These are phyloP conservation scores for Diplodia sapinea DNA, from an alignment of 2,329 filamentous ascomycete species.

Conservation along the genomic window DNA sequence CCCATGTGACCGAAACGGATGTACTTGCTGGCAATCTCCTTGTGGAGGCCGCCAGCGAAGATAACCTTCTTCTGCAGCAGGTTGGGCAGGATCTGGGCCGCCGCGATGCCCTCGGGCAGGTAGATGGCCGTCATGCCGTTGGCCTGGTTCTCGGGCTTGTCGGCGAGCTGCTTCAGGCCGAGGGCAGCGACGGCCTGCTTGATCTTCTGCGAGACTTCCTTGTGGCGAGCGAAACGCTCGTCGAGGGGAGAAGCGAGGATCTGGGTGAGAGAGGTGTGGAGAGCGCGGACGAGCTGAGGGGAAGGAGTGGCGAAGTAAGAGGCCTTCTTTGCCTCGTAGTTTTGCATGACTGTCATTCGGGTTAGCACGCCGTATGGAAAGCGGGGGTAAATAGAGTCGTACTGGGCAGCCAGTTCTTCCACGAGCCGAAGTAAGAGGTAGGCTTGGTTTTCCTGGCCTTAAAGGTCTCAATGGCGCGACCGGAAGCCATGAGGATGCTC, in stretches of 20 bases:
- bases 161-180: slow-evolving; percentile 84
- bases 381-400: slow-evolving; percentile 39
- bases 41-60: slow-evolving; percentile 94
- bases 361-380: slow-evolving; percentile 34
- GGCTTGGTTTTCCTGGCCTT: slow-evolving; percentile 81
- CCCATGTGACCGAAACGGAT: slow-evolving; percentile 98
- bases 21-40: slow-evolving; percentile 91
- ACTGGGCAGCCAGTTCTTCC: slow-evolving; percentile 97
- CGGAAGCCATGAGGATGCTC: slow-evolving; percentile 92
- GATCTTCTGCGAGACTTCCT: slow-evolving; percentile 78
- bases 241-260: slow-evolving; percentile 81
- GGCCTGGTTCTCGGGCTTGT: slow-evolving; percentile 86
- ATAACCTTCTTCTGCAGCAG: slow-evolving; percentile 86
- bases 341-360: slow-evolving; percentile 78
- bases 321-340: slow-evolving; percentile 96
- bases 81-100: slow-evolving; percentile 82
- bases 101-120: slow-evolving; percentile 81
- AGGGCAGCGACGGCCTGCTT: slow-evolving; percentile 82
- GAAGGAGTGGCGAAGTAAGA: slow-evolving; percentile 98
- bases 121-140: slow-evolving; percentile 99
- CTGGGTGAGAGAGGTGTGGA: slow-evolving; percentile 86
- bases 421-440: slow-evolving; percentile 89
- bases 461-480: slow-evolving; percentile 80
- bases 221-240: slow-evolving; percentile 83
- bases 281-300: slow-evolving; percentile 88